These are phyloP conservation scores for Forsythia suspensa DNA, from an alignment of 257 asterid species.

Conservation along the genomic window DNA sequence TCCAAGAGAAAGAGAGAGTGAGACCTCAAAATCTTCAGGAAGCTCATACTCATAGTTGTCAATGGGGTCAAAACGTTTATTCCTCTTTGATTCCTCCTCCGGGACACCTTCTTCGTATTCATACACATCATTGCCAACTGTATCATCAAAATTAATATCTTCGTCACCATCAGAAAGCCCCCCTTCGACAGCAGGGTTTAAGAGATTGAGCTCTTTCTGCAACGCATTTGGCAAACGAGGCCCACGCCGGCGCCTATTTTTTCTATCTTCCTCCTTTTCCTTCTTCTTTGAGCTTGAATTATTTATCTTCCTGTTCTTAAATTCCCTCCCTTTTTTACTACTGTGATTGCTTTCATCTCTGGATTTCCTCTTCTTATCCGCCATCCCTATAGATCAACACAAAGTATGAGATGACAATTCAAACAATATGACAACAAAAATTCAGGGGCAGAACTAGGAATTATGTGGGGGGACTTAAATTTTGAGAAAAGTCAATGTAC, in stretches of 20 bases:
- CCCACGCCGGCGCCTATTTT: slow-evolving; percentile 45
- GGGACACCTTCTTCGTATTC: slow-evolving; percentile 79
- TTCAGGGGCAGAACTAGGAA: too few relatives aligned
- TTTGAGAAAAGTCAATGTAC: too few relatives aligned
- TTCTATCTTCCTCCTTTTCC: slow-evolving; percentile 9
- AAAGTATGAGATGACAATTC: background rate
- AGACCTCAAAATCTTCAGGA: slow-evolving; percentile 76
- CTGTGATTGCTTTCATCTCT: slow-evolving; percentile 4
- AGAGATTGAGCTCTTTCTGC: slow-evolving; percentile 44
- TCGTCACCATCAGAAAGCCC: slow-evolving; percentile 35
- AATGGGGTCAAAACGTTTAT: slow-evolving; percentile 70
- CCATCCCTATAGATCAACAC: slow-evolving; percentile 23
- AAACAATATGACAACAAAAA: background rate
- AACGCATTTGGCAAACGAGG: slow-evolving; percentile 76
- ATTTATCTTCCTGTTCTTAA: slow-evolving; percentile 29
- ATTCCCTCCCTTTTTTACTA: slow-evolving; percentile 25
- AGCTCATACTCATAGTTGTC: slow-evolving; percentile 76
- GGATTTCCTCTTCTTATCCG: slow-evolving; percentile 32
- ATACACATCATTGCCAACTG: slow-evolving; percentile 44
- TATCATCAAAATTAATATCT: slow-evolving; percentile 35
- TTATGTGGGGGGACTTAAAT: too few relatives aligned
- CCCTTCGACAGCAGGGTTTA: slow-evolving; percentile 10
- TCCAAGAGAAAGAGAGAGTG: background rate
- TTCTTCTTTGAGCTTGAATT: slow-evolving; percentile 13
- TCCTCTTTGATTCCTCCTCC: slow-evolving; percentile 79